phyloP scores from a whole-genome alignment of 2,329 filamentous ascomycete species.

The Arthrobotrys entomopaga region DNA sequence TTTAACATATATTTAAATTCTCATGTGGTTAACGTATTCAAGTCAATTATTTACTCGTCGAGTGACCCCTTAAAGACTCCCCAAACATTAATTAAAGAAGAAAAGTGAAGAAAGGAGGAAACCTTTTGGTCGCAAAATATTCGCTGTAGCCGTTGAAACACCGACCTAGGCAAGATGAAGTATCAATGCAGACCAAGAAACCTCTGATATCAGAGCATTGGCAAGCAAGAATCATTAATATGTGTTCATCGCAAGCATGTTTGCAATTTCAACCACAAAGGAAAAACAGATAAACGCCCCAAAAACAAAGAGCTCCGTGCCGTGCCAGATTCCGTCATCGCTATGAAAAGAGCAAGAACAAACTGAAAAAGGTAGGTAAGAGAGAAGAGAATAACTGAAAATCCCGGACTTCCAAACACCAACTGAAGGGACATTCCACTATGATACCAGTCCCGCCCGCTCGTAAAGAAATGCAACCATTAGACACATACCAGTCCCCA shows the following conservation, averaged over 20 bases:
- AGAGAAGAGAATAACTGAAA: constrained; percentile 1
- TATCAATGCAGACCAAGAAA: too few species aligned
- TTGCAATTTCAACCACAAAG: not conserved
- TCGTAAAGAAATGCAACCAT: not conserved
- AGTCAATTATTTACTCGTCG: too few species aligned
- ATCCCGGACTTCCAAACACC: constrained; percentile 3
- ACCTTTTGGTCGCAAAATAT: too few species aligned
- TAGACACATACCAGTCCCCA: too few species aligned
- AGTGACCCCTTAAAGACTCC: too few species aligned
- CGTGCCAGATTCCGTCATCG: constrained; percentile 7
- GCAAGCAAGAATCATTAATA: not conserved
- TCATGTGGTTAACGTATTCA: too few species aligned
- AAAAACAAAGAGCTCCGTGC: not conserved
- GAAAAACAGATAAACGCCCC: not conserved
- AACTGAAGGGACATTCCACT: not conserved
- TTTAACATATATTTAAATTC: too few species aligned
- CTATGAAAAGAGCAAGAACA: not conserved
- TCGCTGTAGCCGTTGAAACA: too few species aligned
- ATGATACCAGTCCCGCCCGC: not conserved
- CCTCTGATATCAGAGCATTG: not conserved
- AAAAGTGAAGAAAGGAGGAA: too few species aligned
- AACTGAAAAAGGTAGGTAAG: too few species aligned
- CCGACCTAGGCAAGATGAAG: too few species aligned
- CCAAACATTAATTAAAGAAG: too few species aligned
- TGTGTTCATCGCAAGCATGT: not conserved